These are phyloP conservation scores for Scheffersomyces insectosa DNA, from an alignment of 1,139 yeast species.

Conservation along the genomic window DNA sequence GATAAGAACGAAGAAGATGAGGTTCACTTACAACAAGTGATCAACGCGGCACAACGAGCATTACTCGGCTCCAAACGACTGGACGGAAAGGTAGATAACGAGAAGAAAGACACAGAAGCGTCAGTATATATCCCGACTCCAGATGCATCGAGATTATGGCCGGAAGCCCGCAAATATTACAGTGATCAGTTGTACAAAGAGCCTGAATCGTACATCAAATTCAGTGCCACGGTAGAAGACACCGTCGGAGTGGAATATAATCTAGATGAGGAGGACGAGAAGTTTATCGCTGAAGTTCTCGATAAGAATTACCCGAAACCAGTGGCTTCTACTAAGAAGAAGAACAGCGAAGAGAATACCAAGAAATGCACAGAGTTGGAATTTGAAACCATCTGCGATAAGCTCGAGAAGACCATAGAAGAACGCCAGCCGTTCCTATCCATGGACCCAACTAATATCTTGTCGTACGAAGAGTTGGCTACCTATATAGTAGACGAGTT, in stretches of 20 bases:
- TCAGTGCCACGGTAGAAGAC: conserved; percentile 94
- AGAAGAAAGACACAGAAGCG: conserved; percentile 35
- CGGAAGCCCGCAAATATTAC: conserved; percentile 73
- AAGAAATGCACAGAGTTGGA: conserved; percentile 69
- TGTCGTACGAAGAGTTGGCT: conserved; percentile 69
- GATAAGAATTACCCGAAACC: conserved; percentile 35
- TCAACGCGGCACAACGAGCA: conserved; percentile 71
- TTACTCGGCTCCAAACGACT: conserved; percentile 37
- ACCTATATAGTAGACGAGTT: conserved; percentile 43
- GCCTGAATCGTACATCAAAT: conserved; percentile 81
- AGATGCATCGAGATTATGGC: conserved; percentile 85
- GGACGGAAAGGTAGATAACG: conserved; percentile 13
- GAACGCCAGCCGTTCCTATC: conserved; percentile 86
- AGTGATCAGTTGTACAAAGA: conserved; percentile 59
- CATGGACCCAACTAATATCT: conserved; percentile 78
- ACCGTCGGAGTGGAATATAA: conserved; percentile 83
- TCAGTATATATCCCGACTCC: conserved; percentile 93
- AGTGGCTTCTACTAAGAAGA: conserved; percentile 14
- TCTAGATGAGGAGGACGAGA: conserved; percentile 88
- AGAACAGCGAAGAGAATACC: conserved; percentile 18
- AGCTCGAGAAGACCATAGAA: conserved; percentile 70
- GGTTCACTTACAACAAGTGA: conserved; percentile 91
- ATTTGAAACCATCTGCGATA: conserved; percentile 76
- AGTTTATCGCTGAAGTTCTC: conserved; percentile 46
- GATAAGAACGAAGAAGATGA: conserved; percentile 98